Base-by-base conservation (phyloP, 2,329 filamentous ascomycete species). In the Fusarium redolens region DNA sequence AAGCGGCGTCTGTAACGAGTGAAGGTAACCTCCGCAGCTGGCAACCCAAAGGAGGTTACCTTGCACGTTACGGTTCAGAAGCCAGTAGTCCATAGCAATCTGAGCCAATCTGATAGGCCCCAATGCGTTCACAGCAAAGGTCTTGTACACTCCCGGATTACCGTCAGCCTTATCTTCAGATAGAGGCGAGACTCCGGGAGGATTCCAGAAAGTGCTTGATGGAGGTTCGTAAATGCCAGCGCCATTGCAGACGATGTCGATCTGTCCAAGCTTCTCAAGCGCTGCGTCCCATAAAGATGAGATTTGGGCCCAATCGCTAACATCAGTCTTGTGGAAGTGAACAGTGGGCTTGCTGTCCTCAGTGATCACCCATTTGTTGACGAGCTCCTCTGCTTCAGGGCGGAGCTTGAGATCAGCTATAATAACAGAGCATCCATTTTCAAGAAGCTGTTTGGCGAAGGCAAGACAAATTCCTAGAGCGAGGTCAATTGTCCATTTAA, bases 181-280 rank as follows among this genome's bases (percentile, higher is more conserved):
- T 1, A 71, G 22, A 3, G 75, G 54, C 0, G 65, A 73, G 14
- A 77, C 57, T 4, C 78, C 77, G 0, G 78, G 78, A 0, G 74
- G 63, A 15, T 74, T 64, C 77, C 77, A 80, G 62, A 80, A 80
- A 4, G 65, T 56, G 15, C 69, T 75, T 13, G 58, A 76, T 2
- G 75, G 75, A 2, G 79, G 78, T 51, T 81, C 79, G 4, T 76
- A 80, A 20, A 91, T 80, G 0, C 90, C 90, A 5, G 92, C 90
- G 60, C 88, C 88, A 73, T 91, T 92, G n/a, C 91, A 82, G 3
- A 92, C 80, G 44, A 92, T 89, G 71, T 92, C 88, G 4, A 92
- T 73, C 12, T 86, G 81, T 0, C 87, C 88, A 68, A 87, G 91
- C 3, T 78, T 76, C 18, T 82, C 73, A 1, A 89, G 43, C 0